Conservation (phyloP, 202 grass and related monocot species). For the Cymbopogon flexuosus region DNA sequence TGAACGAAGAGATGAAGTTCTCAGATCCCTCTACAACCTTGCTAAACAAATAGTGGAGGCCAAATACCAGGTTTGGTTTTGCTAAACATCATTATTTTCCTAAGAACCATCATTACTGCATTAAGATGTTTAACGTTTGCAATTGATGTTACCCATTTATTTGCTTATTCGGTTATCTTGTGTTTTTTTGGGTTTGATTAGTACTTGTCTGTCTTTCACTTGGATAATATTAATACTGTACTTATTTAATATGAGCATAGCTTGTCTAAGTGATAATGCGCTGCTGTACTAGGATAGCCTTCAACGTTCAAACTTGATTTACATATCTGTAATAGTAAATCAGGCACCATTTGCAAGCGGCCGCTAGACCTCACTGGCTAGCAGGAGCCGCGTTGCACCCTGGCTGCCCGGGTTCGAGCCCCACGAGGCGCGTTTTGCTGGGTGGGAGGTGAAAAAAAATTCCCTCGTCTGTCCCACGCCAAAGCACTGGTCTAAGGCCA, state of each 20-base stretch:
- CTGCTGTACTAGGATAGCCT: not conserved
- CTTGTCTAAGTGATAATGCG: slow-evolving; percentile 14
- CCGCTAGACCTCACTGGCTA: no score
- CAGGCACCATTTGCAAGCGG: not conserved
- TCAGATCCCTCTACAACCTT: slow-evolving; percentile 71
- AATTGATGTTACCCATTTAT: slow-evolving; percentile 7
- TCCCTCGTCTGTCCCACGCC: no score
- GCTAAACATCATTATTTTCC: not conserved
- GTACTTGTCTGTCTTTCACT: not conserved
- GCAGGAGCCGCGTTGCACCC: no score
- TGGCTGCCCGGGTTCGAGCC: no score
- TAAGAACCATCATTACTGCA: slow-evolving; percentile 15
- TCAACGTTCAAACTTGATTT: slow-evolving; percentile 6
- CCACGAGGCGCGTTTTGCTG: no score
- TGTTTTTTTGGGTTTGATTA: slow-evolving; percentile 24
- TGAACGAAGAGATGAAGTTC: slow-evolving; percentile 79
- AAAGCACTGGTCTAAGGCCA: no score
- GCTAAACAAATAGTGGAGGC: slow-evolving; percentile 73
- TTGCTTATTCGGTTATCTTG: slow-evolving; percentile 8
- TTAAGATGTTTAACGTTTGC: slow-evolving; percentile 14
- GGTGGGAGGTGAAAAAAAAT: no score
- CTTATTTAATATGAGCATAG: slow-evolving; percentile 10
- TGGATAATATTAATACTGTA: not conserved
- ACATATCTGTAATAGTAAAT: slow-evolving; percentile 8
- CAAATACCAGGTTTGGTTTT: slow-evolving; percentile 71